Conservation (phyloP, 345 rosid species). For the Brassica nigra region DNA sequence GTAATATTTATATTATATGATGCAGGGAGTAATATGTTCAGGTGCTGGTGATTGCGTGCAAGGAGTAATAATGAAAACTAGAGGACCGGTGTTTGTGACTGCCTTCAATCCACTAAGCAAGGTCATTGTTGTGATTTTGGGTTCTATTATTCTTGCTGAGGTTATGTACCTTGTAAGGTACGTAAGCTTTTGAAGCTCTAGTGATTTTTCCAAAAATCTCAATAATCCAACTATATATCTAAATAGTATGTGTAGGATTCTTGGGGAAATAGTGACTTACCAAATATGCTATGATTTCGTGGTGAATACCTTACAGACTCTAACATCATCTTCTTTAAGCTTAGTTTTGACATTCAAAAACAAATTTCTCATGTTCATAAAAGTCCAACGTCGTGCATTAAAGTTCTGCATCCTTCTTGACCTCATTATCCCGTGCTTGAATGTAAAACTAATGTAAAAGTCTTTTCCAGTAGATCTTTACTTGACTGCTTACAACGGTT, state of each 20-base stretch:
- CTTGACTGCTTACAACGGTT: too few species aligned
- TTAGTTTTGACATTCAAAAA: too few species aligned
- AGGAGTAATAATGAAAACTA: conserved; percentile 55
- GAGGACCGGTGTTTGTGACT: conserved; percentile 74
- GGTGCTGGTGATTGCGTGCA: conserved; percentile 56
- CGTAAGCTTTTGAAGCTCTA: conserved; percentile 16
- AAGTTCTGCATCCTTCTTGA: too few species aligned
- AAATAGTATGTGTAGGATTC: conserved; percentile 42
- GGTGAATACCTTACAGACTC: too few species aligned
- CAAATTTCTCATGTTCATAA: too few species aligned
- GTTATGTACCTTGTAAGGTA: conserved; percentile 55
- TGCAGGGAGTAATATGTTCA: conserved; percentile 65
- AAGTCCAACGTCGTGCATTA: too few species aligned
- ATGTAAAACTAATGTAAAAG: too few species aligned
- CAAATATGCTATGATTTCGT: too few species aligned
- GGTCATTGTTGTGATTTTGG: conserved; percentile 61
- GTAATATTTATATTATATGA: neutral
- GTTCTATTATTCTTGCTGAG: conserved; percentile 60
- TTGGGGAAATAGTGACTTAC: conserved; percentile 56
- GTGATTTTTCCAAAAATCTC: neutral
- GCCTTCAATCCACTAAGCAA: conserved; percentile 64
- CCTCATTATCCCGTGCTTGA: too few species aligned
- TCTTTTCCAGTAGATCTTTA: too few species aligned
- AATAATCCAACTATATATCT: neutral
- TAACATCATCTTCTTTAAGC: too few species aligned